Conservation (phyloP, 2,329 filamentous ascomycete genomes). For the Colletotrichum scovillei region DNA sequence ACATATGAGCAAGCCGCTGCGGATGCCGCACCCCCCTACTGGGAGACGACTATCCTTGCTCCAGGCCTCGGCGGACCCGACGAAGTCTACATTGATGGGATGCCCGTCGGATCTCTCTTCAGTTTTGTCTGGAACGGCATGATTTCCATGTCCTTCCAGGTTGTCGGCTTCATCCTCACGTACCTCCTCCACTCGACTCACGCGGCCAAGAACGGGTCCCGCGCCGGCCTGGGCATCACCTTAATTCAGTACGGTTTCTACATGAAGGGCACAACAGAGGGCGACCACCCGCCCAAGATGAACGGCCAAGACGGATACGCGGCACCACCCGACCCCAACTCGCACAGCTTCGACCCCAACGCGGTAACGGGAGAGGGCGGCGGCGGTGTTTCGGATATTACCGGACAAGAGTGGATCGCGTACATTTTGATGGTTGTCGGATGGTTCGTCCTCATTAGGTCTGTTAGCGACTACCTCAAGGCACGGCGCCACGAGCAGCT, state of each 20-base stretch:
- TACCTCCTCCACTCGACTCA: constrained; percentile 98
- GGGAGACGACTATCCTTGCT: constrained; percentile 98
- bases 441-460: constrained; percentile 96
- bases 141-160: constrained; percentile 97
- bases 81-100: constrained; percentile 96
- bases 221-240: constrained; percentile 92
- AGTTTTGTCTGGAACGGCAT: constrained; percentile 93
- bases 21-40: constrained; percentile 95
- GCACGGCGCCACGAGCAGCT: constrained; percentile 92
- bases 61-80: constrained; percentile 90
- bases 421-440: constrained; percentile 96
- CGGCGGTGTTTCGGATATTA: constrained; percentile 67
- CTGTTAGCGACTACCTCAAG: constrained; percentile 90
- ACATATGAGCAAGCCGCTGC: constrained; percentile 98
- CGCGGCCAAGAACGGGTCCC: constrained; percentile 96
- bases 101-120: constrained; percentile 90
- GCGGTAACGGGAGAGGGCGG: constrained; percentile 64
- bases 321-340: constrained; percentile 86
- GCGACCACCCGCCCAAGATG: constrained; percentile 54
- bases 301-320: constrained; percentile 69
- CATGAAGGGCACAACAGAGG: constrained; percentile 71
- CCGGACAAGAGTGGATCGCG: constrained; percentile 86
- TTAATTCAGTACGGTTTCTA: constrained; percentile 97
- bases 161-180: constrained; percentile 96
- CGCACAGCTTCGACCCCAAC: constrained; percentile 86